Evolutionary conservation across 495 filamentous ascomycete genomes (phyloP), one percentile per base, ranked within the genome.

Genomic region (Evernia prunastri): DNA sequence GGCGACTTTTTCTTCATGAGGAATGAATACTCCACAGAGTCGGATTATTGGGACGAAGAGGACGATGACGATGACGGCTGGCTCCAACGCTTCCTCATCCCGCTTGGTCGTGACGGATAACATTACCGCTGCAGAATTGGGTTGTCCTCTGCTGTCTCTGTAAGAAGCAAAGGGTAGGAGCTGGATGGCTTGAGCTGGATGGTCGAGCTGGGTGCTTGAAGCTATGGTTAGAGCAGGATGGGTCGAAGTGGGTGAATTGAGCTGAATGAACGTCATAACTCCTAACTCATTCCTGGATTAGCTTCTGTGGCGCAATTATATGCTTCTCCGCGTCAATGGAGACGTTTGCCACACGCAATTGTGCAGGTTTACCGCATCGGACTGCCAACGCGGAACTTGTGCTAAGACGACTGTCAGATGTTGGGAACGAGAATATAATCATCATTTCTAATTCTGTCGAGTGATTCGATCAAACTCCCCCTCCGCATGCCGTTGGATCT

Each of bases 401-500:
- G n/a, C n/a, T n/a, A n/a, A n/a, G n/a, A n/a, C n/a, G n/a, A n/a
- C n/a, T n/a, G n/a, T n/a, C n/a, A n/a, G n/a, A n/a, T n/a, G n/a
- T n/a, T n/a, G n/a, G n/a, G n/a, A n/a, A n/a, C n/a, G n/a, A n/a
- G n/a, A n/a, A n/a, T n/a, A n/a, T n/a, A n/a, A n/a, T n/a, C n/a
- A n/a, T n/a, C n/a, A 42, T 15, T 27, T 58, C 33, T 59, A 37
- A 7, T 29, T 13, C 57, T 40, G 23, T 27, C 7, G 25, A 27
- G 37, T 59, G 17, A 43, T 43, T 7, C 37, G 57, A 59, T 43
- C 11, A 29, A 59, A 59, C 15, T 59, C 58, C 31, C 39, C 20
- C 39, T 59, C 15, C n/a, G 58, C 45, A 45, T 59, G 58, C 39
- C 58, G 39, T 39, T 11, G 1, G 12, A 59, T 59, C 6, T 59